Conservation (phyloP, 1,139 yeast genomes). For the Lodderomyces pseudojiufengensis region DNA sequence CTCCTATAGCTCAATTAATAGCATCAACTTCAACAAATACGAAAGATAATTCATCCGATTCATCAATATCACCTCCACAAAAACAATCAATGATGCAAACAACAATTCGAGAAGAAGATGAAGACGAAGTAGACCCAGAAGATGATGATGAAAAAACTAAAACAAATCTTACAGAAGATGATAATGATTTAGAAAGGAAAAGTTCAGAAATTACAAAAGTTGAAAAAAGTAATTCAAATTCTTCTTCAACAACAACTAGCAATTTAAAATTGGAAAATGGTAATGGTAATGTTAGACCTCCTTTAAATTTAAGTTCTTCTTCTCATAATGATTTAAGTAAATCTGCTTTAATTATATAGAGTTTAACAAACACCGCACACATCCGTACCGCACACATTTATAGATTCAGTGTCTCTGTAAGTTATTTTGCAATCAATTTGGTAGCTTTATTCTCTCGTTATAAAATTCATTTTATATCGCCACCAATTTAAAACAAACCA, state of each 20-base stretch:
- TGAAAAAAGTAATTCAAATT: neutral
- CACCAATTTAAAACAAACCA: no score
- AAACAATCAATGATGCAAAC: constrained; percentile 11
- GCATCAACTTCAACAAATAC: constrained; percentile 16
- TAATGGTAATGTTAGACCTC: no score
- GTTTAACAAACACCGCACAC: no score
- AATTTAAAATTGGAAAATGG: no score
- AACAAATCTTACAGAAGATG: neutral
- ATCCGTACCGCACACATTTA: no score
- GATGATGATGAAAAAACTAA: neutral
- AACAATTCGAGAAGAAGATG: constrained; percentile 39
- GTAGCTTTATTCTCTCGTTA: no score
- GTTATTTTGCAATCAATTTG: no score
- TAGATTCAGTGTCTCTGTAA: constrained; percentile 2
- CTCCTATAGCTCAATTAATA: constrained; percentile 38
- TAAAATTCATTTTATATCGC: no score
- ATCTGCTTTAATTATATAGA: constrained; percentile 6
- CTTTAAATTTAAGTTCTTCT: no score
- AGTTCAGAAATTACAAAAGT: constrained; percentile 1
- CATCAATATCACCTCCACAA: neutral
- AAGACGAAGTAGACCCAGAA: constrained; percentile 13
- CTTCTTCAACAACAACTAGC: no score
- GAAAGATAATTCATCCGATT: constrained; percentile 11
- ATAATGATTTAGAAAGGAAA: constrained; percentile 1
- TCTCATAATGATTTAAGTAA: neutral